These are phyloP conservation scores for Aspergillus amoenus DNA, from an alignment of 2,329 filamentous ascomycete genomes.

Conservation along the genomic window DNA sequence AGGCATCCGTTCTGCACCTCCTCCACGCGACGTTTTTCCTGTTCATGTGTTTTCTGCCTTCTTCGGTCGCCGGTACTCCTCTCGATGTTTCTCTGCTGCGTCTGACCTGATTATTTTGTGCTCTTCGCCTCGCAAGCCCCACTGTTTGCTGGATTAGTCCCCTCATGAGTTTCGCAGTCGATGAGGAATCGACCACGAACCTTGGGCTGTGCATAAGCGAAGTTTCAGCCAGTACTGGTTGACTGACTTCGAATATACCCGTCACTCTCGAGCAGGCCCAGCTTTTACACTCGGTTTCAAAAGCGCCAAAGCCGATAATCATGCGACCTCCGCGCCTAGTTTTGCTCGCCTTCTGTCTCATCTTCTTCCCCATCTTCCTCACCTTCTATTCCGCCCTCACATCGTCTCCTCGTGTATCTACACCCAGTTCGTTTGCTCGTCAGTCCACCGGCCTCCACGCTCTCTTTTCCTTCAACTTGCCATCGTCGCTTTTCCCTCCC, in stretches of 20 bases:
- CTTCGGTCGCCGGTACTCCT: slow-evolving; percentile 3
- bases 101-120: neutral
- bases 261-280: slow-evolving; percentile 6
- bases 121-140: neutral
- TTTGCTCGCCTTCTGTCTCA: slow-evolving; percentile 46
- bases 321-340: slow-evolving; percentile 51
- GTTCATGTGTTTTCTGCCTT: slow-evolving; percentile 1
- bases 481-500: slow-evolving; percentile 87
- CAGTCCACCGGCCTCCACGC: slow-evolving; percentile 52
- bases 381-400: slow-evolving; percentile 48
- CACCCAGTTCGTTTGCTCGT: slow-evolving; percentile 36
- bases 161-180: slow-evolving; percentile 35
- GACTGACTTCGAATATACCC: slow-evolving; percentile 11
- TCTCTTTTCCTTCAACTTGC: slow-evolving; percentile 69
- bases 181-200: slow-evolving; percentile 27
- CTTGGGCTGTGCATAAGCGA: slow-evolving; percentile 34
- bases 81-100: neutral
- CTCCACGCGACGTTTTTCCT: slow-evolving; percentile 5
- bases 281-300: neutral
- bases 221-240: neutral
- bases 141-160: slow-evolving; percentile 15
- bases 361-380: slow-evolving; percentile 49
- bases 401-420: slow-evolving; percentile 38
- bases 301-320: slow-evolving; percentile 17
- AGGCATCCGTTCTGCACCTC: slow-evolving; percentile 6